Evolutionary conservation across 2,329 filamentous ascomycete species (phyloP), one percentile per base, ranked within the genome.

Genomic region (Fusarium sarcochroum): DNA sequence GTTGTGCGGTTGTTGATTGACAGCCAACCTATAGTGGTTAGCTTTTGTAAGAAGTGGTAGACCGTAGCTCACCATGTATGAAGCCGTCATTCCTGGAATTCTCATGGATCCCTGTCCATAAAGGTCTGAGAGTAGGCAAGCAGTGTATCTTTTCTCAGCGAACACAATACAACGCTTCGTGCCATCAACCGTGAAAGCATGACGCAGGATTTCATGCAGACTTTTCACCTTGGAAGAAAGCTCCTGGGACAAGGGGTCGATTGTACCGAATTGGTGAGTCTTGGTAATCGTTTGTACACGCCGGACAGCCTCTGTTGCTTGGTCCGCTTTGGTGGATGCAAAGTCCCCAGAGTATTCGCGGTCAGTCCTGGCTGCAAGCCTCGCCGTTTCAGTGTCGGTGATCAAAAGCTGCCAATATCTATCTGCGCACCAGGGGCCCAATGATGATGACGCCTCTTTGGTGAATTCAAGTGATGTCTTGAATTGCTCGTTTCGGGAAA

Each of bases 401-500:
- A 97, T 83, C 14, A 88, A 86, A 32, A 93, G 85, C 54, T 86
- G 83, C 94, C 94, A 97, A 58, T 93, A 90, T 50, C 89, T 84
- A 75, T 99, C 94, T 1, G 93, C 89, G 70, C 92, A 93, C 95
- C 96, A 98, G 4, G 85, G 80, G 1, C 96, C 96, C 6, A 98
- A 83, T 41, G 91, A 85, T 3, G 87, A 85, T 2, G 87, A 88
- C 4, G 90, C 87, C 10, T 85, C 79, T 27, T 82, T 83, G 1
- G 92, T 84, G 65, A 87, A 90, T 4, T 79, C 75, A 30, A 94
- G 90, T 1, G 89, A 78, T 30, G 83, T 85, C 8, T 81, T 75
- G 63, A 97, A 85, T 10, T 81, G 73, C 8, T 69, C 65, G 38
- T 85, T 82, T 5, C 76, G 62, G 1, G 78, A 78, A 4, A 86